Base-by-base conservation (phyloP, 331 rosid genomes). In the Malus hybrid region DNA sequence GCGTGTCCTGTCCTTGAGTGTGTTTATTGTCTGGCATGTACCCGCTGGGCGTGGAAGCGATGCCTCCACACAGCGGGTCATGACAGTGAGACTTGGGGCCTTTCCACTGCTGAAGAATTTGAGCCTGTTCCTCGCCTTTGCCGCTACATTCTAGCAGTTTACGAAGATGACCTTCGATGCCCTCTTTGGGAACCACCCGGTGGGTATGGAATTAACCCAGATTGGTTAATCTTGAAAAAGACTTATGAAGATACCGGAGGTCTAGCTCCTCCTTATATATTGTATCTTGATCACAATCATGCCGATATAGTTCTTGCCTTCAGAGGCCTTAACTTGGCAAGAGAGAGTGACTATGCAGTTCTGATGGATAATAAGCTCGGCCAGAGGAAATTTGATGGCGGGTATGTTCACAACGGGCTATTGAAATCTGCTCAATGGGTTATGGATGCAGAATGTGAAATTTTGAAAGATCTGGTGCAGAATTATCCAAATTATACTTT, bases 1-100 rank as follows among this genome's bases (percentile, higher is more conserved):
- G 90, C 93, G 64, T 6, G 86, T 28, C 98, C 98, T 46, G 83
- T 93, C 72, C 83, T 93, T 18, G 98, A 93, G 87, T 93, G 97
- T 80, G 98, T 91, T 55, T 93, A 90, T 55, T 93, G 98, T 78
- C 83, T 93, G 71, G 98, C 86, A 19, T 93, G 98, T 73, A 84
- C 93, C 60, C 97, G 98, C 22, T 93, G 97, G 98, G 96, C 86
- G 52, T 93, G 96, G 90, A 93, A 91, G 86, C 82, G 97, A 52
- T 93, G 98, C 77, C 96, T 93, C 85, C 96, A 89, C 81, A 78
- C 96, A 39, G 97, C 98, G 67, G 98, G 97, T 55, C 97, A 93
- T 83, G 98, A 91, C 82, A 93, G 98, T 82, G 98, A 91, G 81
- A 88, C 85, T 71, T 93, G 98, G 98, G 93, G 98, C 33, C 55